These are phyloP conservation scores for Fraxinus excelsior DNA, from an alignment of 257 asterid genomes.

Conservation along the genomic window DNA sequence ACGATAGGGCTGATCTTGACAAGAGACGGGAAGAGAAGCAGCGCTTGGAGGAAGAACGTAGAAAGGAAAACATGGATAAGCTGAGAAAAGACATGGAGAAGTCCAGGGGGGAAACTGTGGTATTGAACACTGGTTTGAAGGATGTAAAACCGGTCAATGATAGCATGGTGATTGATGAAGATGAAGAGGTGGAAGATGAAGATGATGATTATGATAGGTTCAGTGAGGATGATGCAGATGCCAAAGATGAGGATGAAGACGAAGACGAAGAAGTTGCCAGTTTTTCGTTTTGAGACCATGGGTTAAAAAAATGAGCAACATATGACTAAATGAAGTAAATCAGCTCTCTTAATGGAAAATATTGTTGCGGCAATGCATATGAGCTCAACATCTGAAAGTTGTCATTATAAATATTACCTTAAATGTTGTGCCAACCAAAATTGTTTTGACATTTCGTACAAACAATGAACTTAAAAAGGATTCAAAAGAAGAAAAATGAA, in stretches of 20 bases:
- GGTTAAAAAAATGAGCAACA: neutral
- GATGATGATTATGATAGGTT: neutral
- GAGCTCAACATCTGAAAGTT: neutral
- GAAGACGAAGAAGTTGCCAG: neutral
- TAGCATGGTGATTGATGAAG: neutral
- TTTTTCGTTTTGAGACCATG: neutral
- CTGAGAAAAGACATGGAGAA: slow-evolving; percentile 89
- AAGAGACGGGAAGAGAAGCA: slow-evolving; percentile 82
- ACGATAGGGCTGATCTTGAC: slow-evolving; percentile 80
- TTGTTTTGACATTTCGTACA: no score
- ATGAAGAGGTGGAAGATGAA: neutral
- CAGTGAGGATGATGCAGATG: neutral
- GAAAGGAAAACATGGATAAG: slow-evolving; percentile 73
- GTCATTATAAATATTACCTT: no score
- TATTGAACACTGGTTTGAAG: slow-evolving; percentile 83
- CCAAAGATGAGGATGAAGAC: no score
- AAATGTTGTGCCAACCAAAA: no score
- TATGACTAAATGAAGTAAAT: neutral
- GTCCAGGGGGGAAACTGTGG: slow-evolving; percentile 74
- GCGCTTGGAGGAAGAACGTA: slow-evolving; percentile 79
- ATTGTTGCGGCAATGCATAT: neutral
- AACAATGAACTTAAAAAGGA: no score
- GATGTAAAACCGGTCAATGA: slow-evolving; percentile 29
- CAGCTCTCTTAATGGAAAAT: neutral
- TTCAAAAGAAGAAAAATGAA: no score